Evolutionary conservation across 495 filamentous ascomycete species (phyloP).

Genomic region (Podospora anserina): DNA sequence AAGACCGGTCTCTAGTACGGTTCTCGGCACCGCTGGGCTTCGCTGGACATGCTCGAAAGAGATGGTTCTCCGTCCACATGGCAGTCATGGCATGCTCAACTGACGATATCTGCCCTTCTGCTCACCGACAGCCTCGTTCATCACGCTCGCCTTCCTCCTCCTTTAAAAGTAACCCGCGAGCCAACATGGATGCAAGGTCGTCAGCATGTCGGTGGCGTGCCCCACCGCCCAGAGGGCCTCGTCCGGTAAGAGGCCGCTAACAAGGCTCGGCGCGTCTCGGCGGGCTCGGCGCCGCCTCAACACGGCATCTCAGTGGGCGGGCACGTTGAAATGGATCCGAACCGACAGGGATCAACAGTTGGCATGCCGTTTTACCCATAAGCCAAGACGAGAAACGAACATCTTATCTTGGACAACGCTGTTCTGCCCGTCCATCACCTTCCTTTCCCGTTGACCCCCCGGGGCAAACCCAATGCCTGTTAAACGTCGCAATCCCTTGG

Average conservation of each 20-base stretch:
- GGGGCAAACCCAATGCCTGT: not conserved
- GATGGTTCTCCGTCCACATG: not conserved
- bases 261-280: slow-evolving; percentile 4
- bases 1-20: not conserved
- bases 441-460: slow-evolving; percentile 9
- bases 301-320: slow-evolving; percentile 3
- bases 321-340: not conserved
- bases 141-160: not conserved
- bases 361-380: slow-evolving; percentile 9
- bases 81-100: not conserved
- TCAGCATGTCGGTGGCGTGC: slow-evolving; percentile 8
- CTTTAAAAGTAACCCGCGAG: not conserved
- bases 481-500: not conserved
- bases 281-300: not conserved
- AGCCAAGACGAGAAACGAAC: slow-evolving; percentile 8
- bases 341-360: not conserved
- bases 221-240: slow-evolving; percentile 5
- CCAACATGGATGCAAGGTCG: not conserved
- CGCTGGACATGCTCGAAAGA: not conserved
- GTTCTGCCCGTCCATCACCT: slow-evolving; percentile 2
- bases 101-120: slow-evolving; percentile 8
- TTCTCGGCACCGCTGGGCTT: too few species aligned
- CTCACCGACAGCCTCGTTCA: slow-evolving; percentile 8
- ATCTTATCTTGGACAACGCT: slow-evolving; percentile 9
- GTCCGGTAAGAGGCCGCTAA: not conserved